Base-by-base conservation (phyloP, 768 basidiomycete species). In the Amanita pseudoporphyria region DNA sequence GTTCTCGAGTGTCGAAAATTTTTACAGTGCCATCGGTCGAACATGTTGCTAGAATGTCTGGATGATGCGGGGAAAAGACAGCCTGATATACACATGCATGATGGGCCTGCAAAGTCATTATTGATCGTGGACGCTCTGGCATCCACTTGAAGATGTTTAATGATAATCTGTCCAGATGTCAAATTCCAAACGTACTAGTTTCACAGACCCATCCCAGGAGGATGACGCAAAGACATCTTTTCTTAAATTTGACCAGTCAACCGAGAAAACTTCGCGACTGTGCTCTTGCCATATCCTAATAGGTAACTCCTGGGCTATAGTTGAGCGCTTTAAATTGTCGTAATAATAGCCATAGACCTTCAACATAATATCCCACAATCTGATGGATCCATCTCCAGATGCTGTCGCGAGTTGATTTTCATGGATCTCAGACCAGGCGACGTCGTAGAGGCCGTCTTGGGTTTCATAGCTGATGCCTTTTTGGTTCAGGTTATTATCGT, bases 221-320 rank as follows among this genome's bases (percentile, higher is more conserved):
- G 88, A 78, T 9, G 92, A 92, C 7, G 76, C 78, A 62, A 96
- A 94, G 1, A 78, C 77, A 55, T 91, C 86, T 62, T 95, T 96
- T 58, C 84, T 81, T 53, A 94, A 64, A 66, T 96, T 98, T 54
- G 86, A 92, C 94, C 95, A 98, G 64, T 98, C 90, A 5, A 97
- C 80, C 9, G 85, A 86, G 70, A 89, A 93, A 6, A 93, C 90
- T 63, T 98, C 95, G 44, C 84, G 79, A 10, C 83, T 80, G 65
- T 98, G 95, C 65, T 98, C 95, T 58, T 90, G 86, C 94, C 95
- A 98, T 43, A 79, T 80, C 53, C 82, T 81, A 56, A 97, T 85
- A 1, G 95, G 94, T 47, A 84, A 77, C 57, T 91, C 86, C 92
- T 97, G 67, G 4, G 54, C 38, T 5, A 19, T 31, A 18, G 6